Evolutionary conservation across 768 basidiomycete genomes (phyloP), one percentile per base, ranked within the genome.

Genomic region (Inosperma sp.): DNA sequence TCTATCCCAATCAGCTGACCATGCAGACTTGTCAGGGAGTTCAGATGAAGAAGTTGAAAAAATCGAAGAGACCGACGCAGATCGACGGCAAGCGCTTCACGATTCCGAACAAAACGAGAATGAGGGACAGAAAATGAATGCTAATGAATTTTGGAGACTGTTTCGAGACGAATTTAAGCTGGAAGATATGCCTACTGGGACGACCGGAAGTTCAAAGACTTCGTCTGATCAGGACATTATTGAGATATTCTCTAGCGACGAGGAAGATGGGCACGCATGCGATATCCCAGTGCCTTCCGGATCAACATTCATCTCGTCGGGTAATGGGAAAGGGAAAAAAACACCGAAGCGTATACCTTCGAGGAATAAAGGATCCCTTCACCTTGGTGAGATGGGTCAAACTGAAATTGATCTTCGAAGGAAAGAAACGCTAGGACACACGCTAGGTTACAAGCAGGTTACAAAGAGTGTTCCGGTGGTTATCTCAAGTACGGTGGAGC

Each of bases 51-150:
- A 71, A 35, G 63, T 67, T 1, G 74, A 72, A 43, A 63, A 61
- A 29, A 62, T 72, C 5, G 50, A 62, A 30, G 79, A 80, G 54
- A 71, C 73, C 5, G 71, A 74, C 54, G 63, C 65, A 13, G 72
- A 75, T 43, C 76, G 86, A 44, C 79, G 80, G 49, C 68, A 74
- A 52, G 64, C 74, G 0, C 67, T 88, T 55, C 62, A 80, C 27
- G 72, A 73, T 27, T 74, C 78, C 9, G 69, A 76, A 45, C 65
- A 72, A 47, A 65, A 70, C 31, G 65, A 66, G 21, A 45, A 33
- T 19, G 31, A 41, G 44, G 27, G 31, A 9, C 65, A 64, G 4
- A 62, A 55, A 40, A 62, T 83, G 31, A 77, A 68, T 5, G 57
- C 65, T 21, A 64, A 63, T 23, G 63, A 67, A 30, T 63, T 70